phyloP scores from a whole-genome alignment of 139 green algal species.

The Coccomyxa sp. region DNA sequence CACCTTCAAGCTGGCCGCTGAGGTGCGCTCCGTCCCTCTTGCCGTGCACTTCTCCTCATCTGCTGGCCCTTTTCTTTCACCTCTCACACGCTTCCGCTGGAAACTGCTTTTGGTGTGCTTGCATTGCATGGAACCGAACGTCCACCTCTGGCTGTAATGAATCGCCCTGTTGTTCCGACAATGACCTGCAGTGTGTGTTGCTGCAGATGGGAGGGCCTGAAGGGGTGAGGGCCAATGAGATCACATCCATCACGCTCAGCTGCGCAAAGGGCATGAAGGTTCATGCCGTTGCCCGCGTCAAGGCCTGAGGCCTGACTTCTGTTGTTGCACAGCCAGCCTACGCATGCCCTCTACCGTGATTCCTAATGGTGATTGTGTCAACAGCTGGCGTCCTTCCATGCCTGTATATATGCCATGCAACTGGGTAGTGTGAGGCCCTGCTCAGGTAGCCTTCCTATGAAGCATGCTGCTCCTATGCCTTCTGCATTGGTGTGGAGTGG shows the following conservation, averaged over 20 bases:
- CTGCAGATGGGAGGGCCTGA: neutral
- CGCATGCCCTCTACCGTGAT: too few relatives aligned
- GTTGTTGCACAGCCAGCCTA: too few relatives aligned
- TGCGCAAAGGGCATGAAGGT: conserved; percentile 2
- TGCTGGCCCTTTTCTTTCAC: neutral
- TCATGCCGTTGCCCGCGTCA: neutral
- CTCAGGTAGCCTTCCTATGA: too few relatives aligned
- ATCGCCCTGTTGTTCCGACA: neutral
- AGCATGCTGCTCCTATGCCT: too few relatives aligned
- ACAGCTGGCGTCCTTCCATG: too few relatives aligned
- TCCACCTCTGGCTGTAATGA: neutral
- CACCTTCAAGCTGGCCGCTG: neutral
- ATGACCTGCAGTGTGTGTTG: neutral
- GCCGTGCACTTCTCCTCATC: neutral
- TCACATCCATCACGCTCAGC: neutral
- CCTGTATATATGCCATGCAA: too few relatives aligned
- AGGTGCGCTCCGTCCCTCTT: neutral
- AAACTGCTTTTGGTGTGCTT: neutral
- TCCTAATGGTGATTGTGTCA: too few relatives aligned
- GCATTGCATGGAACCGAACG: neutral
- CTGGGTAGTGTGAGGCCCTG: too few relatives aligned
- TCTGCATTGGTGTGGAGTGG: too few relatives aligned
- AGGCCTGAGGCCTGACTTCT: neutral
- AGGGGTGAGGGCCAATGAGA: neutral
- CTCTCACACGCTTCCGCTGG: neutral